Evolutionary conservation across 1,139 yeast species (phyloP), one percentile per base, ranked within the genome.

Genomic region (Hemisphaericaspora subhashii): DNA sequence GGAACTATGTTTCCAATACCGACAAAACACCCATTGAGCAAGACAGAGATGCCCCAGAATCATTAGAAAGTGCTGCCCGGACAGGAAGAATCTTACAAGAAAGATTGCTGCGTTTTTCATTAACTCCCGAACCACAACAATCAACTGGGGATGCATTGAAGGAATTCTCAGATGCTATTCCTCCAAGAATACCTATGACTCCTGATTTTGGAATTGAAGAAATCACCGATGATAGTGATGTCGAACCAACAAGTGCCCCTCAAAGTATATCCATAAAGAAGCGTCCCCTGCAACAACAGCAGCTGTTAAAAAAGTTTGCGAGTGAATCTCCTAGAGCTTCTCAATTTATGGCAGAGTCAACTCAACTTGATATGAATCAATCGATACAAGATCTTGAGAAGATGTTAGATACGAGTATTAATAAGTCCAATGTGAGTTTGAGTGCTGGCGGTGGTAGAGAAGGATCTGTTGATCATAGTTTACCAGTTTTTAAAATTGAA

Each of bases 331-430:
- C 52, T 59, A 21, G 36, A 13, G 31, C 43, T 9, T 36, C 41
- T 10, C 29, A 36, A 20, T 40, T 42, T 28, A 38, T 46, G 12
- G 51, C 39, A 29, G 48, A 46, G 28, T 46, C 48, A 2, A 44
- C 48, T 3, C 39, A 40, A 15, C 11, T 44, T 13, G 48, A 45
- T n/a, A 38, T 39, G 5, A 43, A 68, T 36, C 50, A 64, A 3
- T 68, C 74, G 1, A 68, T 71, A 36, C 72, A 68, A 48, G 77
- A 72, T 33, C 64, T 71, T 34, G 74, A 69, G 42, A 64, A 60
- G 37, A 62, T 65, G 50, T 62, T 71, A 61, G 72, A 68, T 37
- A 23, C 38, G 12, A 38, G 33, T 18, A 32, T 35, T 15, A 35
- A n/a, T 6, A 14, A 41, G 36, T 3, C 21, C n/a, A n/a, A n/a